Evolutionary conservation across 1,139 yeast genomes (phyloP).

Genomic region (Blastobotrys indianensis): DNA sequence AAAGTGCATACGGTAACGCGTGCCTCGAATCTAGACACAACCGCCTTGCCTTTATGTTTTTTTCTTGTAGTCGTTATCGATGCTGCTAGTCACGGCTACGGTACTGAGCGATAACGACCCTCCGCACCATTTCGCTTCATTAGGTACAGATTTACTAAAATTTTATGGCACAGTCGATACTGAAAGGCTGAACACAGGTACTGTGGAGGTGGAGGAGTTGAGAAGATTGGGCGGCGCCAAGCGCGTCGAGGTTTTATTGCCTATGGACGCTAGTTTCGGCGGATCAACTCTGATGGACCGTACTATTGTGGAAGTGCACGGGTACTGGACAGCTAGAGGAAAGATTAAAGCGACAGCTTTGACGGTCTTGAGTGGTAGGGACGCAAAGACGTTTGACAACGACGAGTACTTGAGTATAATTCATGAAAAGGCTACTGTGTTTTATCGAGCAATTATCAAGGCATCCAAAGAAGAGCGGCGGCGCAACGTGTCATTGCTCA

Average conservation of each 20-base stretch:
- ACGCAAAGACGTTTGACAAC: constrained; percentile 2
- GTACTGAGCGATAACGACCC: too few relatives aligned
- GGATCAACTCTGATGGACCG: neutral
- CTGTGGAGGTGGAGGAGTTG: neutral
- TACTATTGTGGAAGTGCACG: constrained; percentile 5
- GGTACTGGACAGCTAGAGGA: constrained; percentile 7
- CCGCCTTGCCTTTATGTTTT: too few relatives aligned
- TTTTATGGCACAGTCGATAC: too few relatives aligned
- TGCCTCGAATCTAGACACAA: too few relatives aligned
- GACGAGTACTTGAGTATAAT: constrained; percentile 2
- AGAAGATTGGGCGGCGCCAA: neutral
- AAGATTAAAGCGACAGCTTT: neutral
- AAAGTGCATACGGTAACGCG: too few relatives aligned
- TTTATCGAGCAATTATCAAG: neutral
- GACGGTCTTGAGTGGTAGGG: neutral
- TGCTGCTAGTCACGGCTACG: too few relatives aligned
- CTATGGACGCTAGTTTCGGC: neutral
- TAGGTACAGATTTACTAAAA: too few relatives aligned
- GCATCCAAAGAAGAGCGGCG: neutral
- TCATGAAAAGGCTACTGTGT: constrained; percentile 2
- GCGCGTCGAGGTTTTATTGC: neutral
- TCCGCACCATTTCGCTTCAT: too few relatives aligned
- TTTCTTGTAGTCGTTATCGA: too few relatives aligned
- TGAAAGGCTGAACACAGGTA: neutral
- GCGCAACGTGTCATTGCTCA: neutral